phyloP scores from a whole-genome alignment of 495 filamentous ascomycete species.

The Parachaetomium inaequale region DNA sequence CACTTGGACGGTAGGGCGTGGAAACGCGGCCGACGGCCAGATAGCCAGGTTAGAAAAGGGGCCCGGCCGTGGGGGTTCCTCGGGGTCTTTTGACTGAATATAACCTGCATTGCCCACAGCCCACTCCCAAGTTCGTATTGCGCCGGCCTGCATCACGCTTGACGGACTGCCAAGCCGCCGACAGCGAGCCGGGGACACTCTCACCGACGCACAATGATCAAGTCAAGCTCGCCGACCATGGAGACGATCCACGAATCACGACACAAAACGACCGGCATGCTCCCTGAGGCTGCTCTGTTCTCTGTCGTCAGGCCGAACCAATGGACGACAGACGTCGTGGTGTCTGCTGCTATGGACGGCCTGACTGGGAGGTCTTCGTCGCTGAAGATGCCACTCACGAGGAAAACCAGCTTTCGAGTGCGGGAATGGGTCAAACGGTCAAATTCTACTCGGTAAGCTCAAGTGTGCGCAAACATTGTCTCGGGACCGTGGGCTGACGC shows the following conservation, averaged over 20 bases:
- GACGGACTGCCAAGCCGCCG: neutral
- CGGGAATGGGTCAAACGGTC: conserved; percentile 33
- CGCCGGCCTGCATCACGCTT: neutral
- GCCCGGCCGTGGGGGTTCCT: neutral
- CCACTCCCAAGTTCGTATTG: neutral
- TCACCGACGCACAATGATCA: neutral
- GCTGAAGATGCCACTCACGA: conserved; percentile 12
- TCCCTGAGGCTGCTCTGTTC: conserved; percentile 7
- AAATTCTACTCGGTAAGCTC: conserved; percentile 23
- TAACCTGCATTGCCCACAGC: neutral
- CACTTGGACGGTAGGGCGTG: neutral
- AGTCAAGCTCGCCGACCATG: conserved; percentile 1
- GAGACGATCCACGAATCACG: conserved; percentile 23
- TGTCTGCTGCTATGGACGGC: neutral
- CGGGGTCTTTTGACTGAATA: neutral
- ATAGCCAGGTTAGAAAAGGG: neutral
- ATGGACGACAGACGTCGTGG: neutral
- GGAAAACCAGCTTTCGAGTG: conserved; percentile 25
- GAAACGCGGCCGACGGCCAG: neutral
- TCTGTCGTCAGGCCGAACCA: conserved; percentile 8
- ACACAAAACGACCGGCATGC: conserved; percentile 1
- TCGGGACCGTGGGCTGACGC: neutral
- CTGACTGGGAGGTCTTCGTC: conserved; percentile 15
- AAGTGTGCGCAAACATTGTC: neutral
- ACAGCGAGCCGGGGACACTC: neutral